Evolutionary conservation across 2,329 filamentous ascomycete species (phyloP).

Genomic region (Ilyonectria mors-panacis): DNA sequence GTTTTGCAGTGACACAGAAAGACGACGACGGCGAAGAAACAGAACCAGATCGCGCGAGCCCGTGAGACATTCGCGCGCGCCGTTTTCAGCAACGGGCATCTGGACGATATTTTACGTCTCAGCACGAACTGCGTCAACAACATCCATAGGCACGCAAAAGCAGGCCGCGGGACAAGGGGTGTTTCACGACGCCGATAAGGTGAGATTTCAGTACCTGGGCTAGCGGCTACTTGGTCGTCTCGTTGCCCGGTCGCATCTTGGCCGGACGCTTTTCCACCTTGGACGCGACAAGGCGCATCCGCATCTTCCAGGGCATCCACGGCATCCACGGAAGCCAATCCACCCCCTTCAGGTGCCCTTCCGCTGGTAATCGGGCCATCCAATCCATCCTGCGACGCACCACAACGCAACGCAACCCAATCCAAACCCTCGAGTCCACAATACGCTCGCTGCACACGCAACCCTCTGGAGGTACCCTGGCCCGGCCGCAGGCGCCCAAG

Average conservation of each 20-base stretch:
- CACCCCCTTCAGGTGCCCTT: background rate
- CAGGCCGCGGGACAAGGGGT: constrained; percentile 31
- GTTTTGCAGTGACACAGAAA: background rate
- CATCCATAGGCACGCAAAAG: constrained; percentile 32
- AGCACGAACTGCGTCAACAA: constrained; percentile 9
- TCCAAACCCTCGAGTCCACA: constrained; percentile 28
- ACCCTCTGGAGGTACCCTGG: constrained; percentile 26
- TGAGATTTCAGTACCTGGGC: constrained; percentile 43
- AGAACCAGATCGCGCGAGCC: background rate
- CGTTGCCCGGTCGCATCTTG: constrained; percentile 36
- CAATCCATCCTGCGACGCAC: constrained; percentile 28
- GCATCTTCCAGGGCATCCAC: constrained; percentile 2
- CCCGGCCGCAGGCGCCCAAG: constrained; percentile 34
- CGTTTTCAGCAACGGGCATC: constrained; percentile 6
- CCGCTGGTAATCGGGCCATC: constrained; percentile 25
- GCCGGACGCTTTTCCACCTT: background rate
- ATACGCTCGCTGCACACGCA: constrained; percentile 27
- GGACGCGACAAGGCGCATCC: constrained; percentile 7
- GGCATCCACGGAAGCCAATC: constrained; percentile 11
- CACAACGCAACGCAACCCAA: constrained; percentile 11
- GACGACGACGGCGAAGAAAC: constrained; percentile 12
- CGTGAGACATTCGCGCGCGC: constrained; percentile 13
- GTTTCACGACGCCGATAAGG: constrained; percentile 43
- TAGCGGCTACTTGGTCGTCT: constrained; percentile 31
- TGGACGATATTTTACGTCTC: constrained; percentile 22